Base-by-base conservation (phyloP, 2,329 filamentous ascomycete species). In the Colletotrichum zoysiae region DNA sequence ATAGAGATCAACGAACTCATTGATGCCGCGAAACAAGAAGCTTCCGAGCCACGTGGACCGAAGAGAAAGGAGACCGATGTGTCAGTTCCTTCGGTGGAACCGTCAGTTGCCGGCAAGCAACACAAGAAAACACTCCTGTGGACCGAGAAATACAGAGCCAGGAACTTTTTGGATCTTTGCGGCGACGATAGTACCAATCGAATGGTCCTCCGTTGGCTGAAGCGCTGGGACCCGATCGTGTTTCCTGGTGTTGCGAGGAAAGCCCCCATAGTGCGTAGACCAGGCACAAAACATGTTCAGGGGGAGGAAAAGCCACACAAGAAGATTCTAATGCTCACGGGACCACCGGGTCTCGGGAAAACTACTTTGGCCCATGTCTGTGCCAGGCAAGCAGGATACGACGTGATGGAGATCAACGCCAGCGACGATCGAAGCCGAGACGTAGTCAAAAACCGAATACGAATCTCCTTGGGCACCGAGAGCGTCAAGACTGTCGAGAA, bases 131-230 rank as follows among this genome's bases (percentile, higher is more conserved):
- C 89, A 0, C 81, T 94, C 42, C 85, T 99, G 78, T 99, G 96
- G 96, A 97, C 95, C 0, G 96, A 99, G 79, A 99, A 99, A 80
- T 99, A 99, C 79, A 91, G 96, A 46, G 96, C 96, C 38, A 90
- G 90, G 73, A 95, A 91, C 76, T 99, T 98, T 77, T 93, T 95
- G 76, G 96, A 99, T 76, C 86, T 99, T 0, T 94, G 97, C 59
- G 97, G 97, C 38, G 96, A 99, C 76, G 96, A 99, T 79, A 88
- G 95, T 56, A 98, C 95, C 35, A 97, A 99, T 81, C 90, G 96
- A 72, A 88, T 92, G 71, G 95, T 99, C 5, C 84, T 99, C 67
- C 90, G 93, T 65, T 99, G 96, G 96, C 84, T 99, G 53, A 99
- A 98, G 83, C 88, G 88, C 23, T 99, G 96, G 96, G 96, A 99